Base-by-base conservation (phyloP, 768 basidiomycete species). In the Lentinula boryana region DNA sequence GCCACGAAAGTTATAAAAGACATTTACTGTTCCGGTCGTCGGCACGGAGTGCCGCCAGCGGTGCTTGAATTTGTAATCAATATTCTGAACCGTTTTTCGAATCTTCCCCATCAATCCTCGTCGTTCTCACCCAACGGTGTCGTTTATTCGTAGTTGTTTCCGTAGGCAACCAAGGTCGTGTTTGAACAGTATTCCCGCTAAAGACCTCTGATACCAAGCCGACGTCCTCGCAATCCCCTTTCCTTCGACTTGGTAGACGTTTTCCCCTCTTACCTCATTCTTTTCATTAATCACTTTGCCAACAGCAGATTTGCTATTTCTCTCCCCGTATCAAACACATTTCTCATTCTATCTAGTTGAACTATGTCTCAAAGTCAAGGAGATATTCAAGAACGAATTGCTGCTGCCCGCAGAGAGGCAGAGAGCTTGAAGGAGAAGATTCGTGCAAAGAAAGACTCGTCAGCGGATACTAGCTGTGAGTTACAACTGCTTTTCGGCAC, bases 341-440 rank as follows among this genome's bases (percentile, higher is more conserved):
- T 56, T 43, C 40, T 43, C 38, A 56, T 36, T 18, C 13, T 27
- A 43, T 56, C 55, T 15, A 56, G 40, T 43, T 15, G 1, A 27
- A 56, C 63, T 67, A 92, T 91, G 90, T 86, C 90, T 68, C 88
- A 90, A 80, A 80, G 80, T 61, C 88, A 87, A 75, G 84, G 85
- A 73, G 91, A 93, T 71, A 91, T 93, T 68, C 91, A 93, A 72
- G 91, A 93, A 78, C 80, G 91, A 68, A 98, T 99, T 73, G 93
- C 96, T 48, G 93, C 95, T 57, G 96, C 97, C 61, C 87, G 96
- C 67, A 84, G 97, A 72, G 97, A 98, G 76, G 95, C 95, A 49
- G 96, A 98, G 76, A 89, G 85, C 70, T 75, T 99, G 77, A 99
- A 97, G 79, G 97, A 99, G 83, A 96, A 95, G 86, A 99, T 99